Evolutionary conservation across 495 filamentous ascomycete species (phyloP).

Genomic region (Penicillium argentinense): DNA sequence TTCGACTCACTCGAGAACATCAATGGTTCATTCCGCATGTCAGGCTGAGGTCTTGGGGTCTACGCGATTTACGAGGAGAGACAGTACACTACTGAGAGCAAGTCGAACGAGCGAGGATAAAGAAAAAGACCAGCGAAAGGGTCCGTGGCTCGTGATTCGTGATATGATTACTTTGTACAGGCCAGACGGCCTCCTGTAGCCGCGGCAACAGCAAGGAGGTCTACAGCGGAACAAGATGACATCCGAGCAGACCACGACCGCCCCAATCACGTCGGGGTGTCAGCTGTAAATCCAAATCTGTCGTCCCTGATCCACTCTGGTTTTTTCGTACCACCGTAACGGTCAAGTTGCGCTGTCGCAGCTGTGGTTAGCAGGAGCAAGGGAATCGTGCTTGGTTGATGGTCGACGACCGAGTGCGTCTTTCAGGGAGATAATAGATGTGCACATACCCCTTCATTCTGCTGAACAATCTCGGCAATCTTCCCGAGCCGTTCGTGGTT

Average conservation of each 20-base stretch:
- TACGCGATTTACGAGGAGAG: no score
- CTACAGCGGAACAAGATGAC: constrained; percentile 77
- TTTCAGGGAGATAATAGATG: no score
- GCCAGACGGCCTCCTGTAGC: constrained; percentile 1
- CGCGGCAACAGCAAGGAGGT: constrained; percentile 11
- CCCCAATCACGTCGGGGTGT: constrained; percentile 81
- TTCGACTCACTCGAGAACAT: no score
- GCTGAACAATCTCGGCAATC: constrained; percentile 79
- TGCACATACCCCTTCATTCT: constrained; percentile 81
- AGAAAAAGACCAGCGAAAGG: neutral
- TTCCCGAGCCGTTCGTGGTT: constrained; percentile 86
- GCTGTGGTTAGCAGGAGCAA: no score
- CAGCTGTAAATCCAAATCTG: constrained; percentile 66
- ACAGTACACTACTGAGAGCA: no score
- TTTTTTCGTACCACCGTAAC: constrained; percentile 66
- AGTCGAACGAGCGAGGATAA: neutral
- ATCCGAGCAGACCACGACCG: constrained; percentile 82
- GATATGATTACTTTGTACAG: neutral
- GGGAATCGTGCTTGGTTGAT: no score
- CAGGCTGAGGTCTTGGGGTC: no score
- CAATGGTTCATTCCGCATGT: no score
- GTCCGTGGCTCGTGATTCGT: constrained; percentile 9
- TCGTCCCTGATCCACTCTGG: constrained; percentile 34
- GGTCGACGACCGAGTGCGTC: no score
- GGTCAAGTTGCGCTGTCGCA: constrained; percentile 62